Conservation (phyloP, 768 basidiomycete genomes). For the Termitomyces sp. region DNA sequence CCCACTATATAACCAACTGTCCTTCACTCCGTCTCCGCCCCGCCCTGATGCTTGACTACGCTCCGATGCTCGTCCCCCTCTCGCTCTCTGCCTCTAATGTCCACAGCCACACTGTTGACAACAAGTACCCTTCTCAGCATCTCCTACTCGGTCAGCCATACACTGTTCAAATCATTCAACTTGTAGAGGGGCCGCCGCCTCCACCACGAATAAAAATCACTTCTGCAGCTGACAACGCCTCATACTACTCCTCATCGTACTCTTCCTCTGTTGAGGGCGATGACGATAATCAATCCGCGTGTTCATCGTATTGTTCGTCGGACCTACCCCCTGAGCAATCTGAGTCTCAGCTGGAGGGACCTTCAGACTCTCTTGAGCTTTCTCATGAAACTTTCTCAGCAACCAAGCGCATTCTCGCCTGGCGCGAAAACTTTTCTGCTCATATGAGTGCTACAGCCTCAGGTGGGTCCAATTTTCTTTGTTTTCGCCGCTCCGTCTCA, state of each 20-base stretch:
- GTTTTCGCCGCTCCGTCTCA: constrained; percentile 7
- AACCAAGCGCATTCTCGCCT: constrained; percentile 64
- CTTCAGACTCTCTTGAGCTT: constrained; percentile 16
- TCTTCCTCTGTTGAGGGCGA: constrained; percentile 23
- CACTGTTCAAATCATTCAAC: constrained; percentile 64
- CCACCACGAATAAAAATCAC: constrained; percentile 37
- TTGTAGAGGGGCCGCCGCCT: constrained; percentile 61
- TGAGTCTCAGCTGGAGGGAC: constrained; percentile 15
- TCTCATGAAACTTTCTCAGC: constrained; percentile 44
- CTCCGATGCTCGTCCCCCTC: constrained; percentile 16
- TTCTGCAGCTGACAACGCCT: constrained; percentile 30
- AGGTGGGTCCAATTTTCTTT: constrained; percentile 26
- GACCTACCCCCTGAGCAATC: constrained; percentile 35
- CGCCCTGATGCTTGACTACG: constrained; percentile 21
- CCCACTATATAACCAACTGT: constrained; percentile 15
- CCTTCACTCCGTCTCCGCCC: constrained; percentile 14
- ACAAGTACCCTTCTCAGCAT: constrained; percentile 32
- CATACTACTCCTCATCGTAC: constrained; percentile 31
- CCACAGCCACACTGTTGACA: constrained; percentile 19
- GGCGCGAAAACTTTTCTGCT: constrained; percentile 56
- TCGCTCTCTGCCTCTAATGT: constrained; percentile 14
- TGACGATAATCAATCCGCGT: constrained; percentile 40
- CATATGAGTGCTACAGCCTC: constrained; percentile 32
- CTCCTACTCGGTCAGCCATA: constrained; percentile 44
- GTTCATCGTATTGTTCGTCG: constrained; percentile 72